phyloP scores from a whole-genome alignment of 192 early-diverging fungal species.

The Allomyces macrogynus region DNA sequence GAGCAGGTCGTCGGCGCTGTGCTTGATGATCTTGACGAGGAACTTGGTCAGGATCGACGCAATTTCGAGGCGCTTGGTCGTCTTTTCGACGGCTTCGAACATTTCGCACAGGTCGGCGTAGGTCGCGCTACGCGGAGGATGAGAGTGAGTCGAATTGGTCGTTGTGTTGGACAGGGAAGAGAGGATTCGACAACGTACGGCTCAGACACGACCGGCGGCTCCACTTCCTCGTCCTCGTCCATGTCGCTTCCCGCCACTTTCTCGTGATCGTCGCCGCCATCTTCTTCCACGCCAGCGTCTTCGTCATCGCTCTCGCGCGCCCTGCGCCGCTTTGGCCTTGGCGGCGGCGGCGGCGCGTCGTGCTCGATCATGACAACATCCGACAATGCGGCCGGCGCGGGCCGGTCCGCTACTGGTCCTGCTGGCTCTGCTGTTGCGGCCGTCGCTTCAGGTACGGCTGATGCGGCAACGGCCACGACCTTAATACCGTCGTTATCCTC shows the following conservation, averaged over 20 bases:
- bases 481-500: neutral
- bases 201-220: no score
- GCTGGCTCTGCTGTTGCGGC: neutral
- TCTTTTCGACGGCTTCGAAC: constrained; percentile 70
- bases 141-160: no score
- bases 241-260: neutral
- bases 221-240: neutral
- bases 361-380: neutral
- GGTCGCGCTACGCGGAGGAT: constrained; percentile 12
- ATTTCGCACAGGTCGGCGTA: constrained; percentile 75
- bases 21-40: constrained; percentile 40
- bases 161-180: no score
- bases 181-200: neutral
- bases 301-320: neutral
- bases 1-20: constrained; percentile 40
- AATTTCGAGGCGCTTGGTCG: constrained; percentile 74
- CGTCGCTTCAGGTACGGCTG: neutral
- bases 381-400: neutral
- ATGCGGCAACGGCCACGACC: neutral
- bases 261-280: neutral
- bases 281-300: neutral
- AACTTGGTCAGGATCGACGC: constrained; percentile 46
- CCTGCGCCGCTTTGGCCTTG: neutral
- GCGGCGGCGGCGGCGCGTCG: neutral
- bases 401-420: neutral